Percentiles rank a stretch among this genome's conserved stretches.
These are phyloP conservation scores for Ampelomyces quisqualis DNA, from an alignment of 2,329 filamentous ascomycete species.

Conservation along the genomic window DNA sequence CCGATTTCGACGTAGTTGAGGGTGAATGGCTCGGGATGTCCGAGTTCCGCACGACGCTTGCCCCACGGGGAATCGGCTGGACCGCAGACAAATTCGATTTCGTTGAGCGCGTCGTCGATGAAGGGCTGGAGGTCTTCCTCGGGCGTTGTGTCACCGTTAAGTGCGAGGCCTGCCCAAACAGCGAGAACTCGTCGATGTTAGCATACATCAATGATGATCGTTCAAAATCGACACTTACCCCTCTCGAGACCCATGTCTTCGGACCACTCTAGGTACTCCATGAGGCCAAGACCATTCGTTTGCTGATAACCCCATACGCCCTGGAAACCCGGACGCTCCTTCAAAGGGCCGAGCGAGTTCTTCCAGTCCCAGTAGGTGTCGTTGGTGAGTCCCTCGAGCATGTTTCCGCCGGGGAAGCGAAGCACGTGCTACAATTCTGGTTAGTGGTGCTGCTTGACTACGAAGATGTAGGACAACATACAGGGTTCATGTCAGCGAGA, in stretches of 20 bases:
- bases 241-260: conserved; percentile 50
- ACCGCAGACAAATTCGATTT: conserved; percentile 41
- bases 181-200: conserved; percentile 35
- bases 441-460: background rate
- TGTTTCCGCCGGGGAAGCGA: conserved; percentile 56
- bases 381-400: conserved; percentile 39
- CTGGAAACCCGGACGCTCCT: conserved; percentile 50
- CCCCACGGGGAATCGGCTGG: conserved; percentile 36
- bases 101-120: conserved; percentile 43
- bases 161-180: conserved; percentile 49
- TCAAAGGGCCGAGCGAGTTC: conserved; percentile 52
- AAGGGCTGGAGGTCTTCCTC: conserved; percentile 42
- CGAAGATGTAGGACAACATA: conserved; percentile 8
- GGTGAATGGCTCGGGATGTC: conserved; percentile 41
- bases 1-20: conserved; percentile 45
- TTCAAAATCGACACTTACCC: conserved; percentile 12
- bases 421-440: conserved; percentile 42
- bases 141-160: conserved; percentile 45
- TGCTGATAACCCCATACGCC: conserved; percentile 51
- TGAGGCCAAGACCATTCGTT: conserved; percentile 49
- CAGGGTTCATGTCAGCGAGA: conserved; percentile 45
- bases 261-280: conserved; percentile 53
- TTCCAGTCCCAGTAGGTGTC: conserved; percentile 48
- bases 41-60: conserved; percentile 38
- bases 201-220: conserved; percentile 4